Evolutionary conservation across 148 eudicot genomes (phyloP).

Genomic region (Silene uniflora): DNA sequence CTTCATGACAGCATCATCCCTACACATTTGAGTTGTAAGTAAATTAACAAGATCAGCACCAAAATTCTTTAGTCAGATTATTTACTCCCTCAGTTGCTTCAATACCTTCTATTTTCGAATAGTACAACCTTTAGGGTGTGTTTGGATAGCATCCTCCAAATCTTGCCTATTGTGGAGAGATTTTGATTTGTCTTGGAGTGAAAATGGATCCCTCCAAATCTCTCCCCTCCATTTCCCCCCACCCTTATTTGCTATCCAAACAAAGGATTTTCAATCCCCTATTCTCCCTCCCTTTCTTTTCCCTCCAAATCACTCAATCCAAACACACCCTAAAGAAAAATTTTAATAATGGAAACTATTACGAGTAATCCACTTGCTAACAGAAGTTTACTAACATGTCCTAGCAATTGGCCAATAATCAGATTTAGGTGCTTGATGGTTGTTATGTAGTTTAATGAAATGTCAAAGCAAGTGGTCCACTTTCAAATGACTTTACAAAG

Average conservation of each 20-base stretch:
- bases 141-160: no score
- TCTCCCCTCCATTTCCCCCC: no score
- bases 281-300: no score
- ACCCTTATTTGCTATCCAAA: no score
- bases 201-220: no score
- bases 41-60: background rate
- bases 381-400: background rate
- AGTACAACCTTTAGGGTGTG: background rate
- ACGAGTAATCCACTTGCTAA: background rate
- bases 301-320: no score
- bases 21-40: slow-evolving; percentile 14
- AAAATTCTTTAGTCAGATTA: background rate
- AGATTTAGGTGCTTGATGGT: background rate
- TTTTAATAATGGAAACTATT: no score
- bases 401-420: background rate
- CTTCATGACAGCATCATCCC: slow-evolving; percentile 95
- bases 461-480: background rate
- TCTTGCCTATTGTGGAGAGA: no score
- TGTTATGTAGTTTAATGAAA: background rate
- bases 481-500: background rate
- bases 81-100: background rate
- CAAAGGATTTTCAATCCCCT: no score
- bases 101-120: background rate
- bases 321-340: no score
- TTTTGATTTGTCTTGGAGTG: no score